Base-by-base conservation (phyloP, 208 protist species). In the Leptomonas pyrrhocoris region DNA sequence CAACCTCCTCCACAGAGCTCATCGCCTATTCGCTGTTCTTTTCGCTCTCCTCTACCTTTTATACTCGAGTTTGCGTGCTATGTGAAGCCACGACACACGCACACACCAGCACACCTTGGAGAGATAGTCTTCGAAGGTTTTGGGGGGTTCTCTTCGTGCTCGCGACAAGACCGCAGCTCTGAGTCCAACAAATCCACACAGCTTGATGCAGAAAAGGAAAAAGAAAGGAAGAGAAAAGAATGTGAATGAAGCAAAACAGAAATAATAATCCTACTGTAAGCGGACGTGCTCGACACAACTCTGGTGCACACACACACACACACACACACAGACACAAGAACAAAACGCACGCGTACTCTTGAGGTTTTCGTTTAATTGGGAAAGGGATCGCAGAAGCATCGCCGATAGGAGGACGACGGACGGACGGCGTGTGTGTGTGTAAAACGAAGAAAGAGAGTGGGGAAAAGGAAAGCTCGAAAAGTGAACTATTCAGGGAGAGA, bases 1-100 rank as follows among this genome's bases (percentile, higher is more conserved):
- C 80, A 45, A 96, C 72, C 68, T 92, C 84, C 12, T 74, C 67
- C 19, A 95, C 81, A 6, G 77, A 82, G 8, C 74, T 66, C 84
- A 88, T 88, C 15, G 5, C 15, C 40, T 49, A 9, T 19, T n/a
- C 43, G 28, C 13, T 42, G 23, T 58, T 61, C 21, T 42, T 38
- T 36, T 40, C 1, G 25, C 61, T 60, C 23, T 30, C 38, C 54
- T 36, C 8, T 59, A 34, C 7, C 48, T 51, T 55, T 50, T 54
- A n/a, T n/a, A n/a, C n/a, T n/a, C n/a, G n/a, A n/a, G n/a, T n/a
- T n/a, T n/a, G n/a, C n/a, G 23, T 59, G 18, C 18, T 23, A 57
- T 34, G 12, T 50, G 19, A 46, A 42, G 38, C 38, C 13, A 9
- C 28, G 34, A 31, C n/a, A 51, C 40, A 42, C 6, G 16, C 23